Evolutionary conservation across 225 moss, liverwort and hornwort genomes (phyloP).

Genomic region (Neckera pumila): DNA sequence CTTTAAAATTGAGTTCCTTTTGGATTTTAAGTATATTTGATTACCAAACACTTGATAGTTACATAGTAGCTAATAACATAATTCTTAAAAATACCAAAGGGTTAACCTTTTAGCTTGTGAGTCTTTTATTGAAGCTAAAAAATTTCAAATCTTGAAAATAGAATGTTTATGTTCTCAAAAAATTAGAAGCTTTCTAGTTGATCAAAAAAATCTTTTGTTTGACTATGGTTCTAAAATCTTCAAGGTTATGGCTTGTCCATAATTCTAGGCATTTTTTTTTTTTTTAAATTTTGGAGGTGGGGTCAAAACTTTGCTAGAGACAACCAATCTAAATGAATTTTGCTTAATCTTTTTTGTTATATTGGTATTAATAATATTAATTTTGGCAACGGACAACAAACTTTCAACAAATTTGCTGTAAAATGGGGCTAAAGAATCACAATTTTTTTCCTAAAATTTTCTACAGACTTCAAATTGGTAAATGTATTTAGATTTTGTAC

Average conservation of each 20-base stretch:
- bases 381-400: background rate
- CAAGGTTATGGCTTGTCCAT: background rate
- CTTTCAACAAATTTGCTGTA: background rate
- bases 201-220: background rate
- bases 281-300: background rate
- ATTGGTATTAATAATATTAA: background rate
- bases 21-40: background rate
- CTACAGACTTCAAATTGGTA: no score
- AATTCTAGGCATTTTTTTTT: background rate
- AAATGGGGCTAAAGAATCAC: no score
- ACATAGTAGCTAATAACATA: background rate
- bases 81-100: no score
- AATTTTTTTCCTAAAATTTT: background rate
- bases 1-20: no score
- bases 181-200: background rate
- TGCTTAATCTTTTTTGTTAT: background rate
- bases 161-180: background rate
- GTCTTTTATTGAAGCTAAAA: background rate
- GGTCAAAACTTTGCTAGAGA: fast-evolving
- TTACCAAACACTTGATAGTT: background rate
- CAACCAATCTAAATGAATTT: no score
- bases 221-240: no score
- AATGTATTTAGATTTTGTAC: no score
- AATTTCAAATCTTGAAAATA: background rate
- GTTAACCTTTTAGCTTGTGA: background rate